These are phyloP conservation scores for Oryza meyeriana DNA, from an alignment of 176 grass and related monocot species.

Conservation along the genomic window DNA sequence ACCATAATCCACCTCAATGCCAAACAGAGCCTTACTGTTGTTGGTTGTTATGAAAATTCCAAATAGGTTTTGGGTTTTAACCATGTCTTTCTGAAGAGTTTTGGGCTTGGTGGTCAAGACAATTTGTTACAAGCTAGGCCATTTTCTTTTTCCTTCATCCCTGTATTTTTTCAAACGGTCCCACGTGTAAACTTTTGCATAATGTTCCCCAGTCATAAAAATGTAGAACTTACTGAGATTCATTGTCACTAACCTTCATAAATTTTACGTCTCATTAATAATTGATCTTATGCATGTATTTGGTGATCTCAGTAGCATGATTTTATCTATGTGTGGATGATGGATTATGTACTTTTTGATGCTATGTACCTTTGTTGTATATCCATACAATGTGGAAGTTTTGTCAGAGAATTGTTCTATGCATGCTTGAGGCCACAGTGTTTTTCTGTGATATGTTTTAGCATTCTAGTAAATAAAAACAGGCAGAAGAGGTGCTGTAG, in stretches of 20 bases:
- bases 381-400: not conserved
- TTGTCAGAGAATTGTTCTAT: constrained; percentile 3
- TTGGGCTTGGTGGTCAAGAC: no score
- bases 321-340: not conserved
- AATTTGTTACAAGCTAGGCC: not conserved
- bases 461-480: not conserved
- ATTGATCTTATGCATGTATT: not conserved
- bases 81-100: not conserved
- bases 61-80: not conserved
- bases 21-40: not conserved
- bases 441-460: not conserved
- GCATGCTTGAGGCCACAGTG: not conserved
- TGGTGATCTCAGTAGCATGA: not conserved
- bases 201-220: not conserved
- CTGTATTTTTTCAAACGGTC: not conserved
- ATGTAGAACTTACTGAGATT: not conserved
- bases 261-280: not conserved
- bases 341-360: not conserved
- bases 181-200: not conserved
- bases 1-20: no score
- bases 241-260: not conserved
- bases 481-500: not conserved
- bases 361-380: not conserved
- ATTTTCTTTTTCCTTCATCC: not conserved
- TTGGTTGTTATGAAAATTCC: no score